A percentile compares a stretch with the other conserved stretches of the same genome.
Evolutionary conservation across 805 yeast genomes (phyloP).

Genomic region (Blastobotrys terrestris): DNA sequence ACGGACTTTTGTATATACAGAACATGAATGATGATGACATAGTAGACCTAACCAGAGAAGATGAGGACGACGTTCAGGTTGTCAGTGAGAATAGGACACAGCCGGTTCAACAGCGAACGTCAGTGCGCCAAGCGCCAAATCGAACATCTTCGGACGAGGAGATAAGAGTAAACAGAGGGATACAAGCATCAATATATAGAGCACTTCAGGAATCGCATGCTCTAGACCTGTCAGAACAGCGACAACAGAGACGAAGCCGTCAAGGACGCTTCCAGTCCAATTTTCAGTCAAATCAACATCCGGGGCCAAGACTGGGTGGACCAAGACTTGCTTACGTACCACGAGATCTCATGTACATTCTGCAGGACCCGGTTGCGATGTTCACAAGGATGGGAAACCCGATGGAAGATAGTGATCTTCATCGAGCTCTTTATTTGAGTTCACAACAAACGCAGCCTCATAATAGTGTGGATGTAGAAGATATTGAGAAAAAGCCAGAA

Average conservation of each 20-base stretch:
- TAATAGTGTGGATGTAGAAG: constrained; percentile 4
- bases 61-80: not conserved
- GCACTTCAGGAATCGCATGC: not conserved
- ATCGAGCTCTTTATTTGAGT: not conserved
- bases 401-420: not conserved
- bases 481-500: constrained; percentile 5
- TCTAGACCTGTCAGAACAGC: not conserved
- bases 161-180: not conserved
- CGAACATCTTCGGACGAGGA: not conserved
- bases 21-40: not conserved
- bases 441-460: not conserved
- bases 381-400: not conserved
- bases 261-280: not conserved
- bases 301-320: not conserved
- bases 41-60: not conserved
- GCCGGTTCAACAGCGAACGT: not conserved
- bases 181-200: not conserved
- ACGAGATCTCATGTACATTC: not conserved
- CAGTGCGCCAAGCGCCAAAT: not conserved
- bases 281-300: not conserved
- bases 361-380: not conserved
- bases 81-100: not conserved
- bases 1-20: not conserved
- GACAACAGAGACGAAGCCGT: not conserved
- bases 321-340: not conserved